phyloP scores from a whole-genome alignment of 1,139 yeast genomes.

The Pichia sp. region DNA sequence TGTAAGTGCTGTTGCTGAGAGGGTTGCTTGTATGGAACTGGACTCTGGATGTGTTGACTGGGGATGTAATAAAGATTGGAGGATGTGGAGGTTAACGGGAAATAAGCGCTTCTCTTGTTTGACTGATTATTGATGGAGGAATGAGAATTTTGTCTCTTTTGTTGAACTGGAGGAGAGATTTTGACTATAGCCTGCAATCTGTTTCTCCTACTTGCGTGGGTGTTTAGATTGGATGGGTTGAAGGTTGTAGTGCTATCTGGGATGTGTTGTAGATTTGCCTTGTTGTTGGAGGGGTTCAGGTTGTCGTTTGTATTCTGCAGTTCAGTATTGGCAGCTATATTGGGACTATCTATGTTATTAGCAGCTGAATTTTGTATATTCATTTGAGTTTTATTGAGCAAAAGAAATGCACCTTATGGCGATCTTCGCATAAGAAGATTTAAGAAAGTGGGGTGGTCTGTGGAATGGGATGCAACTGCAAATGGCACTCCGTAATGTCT shows the following conservation, averaged over 20 bases:
- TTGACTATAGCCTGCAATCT: constrained; percentile 19
- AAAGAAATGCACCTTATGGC: not conserved
- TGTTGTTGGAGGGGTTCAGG: not conserved
- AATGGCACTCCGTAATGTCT: too few relatives aligned
- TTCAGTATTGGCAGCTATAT: not conserved
- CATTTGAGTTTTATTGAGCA: constrained; percentile 3
- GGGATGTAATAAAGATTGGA: not conserved
- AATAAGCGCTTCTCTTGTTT: constrained; percentile 26
- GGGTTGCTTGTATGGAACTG: not conserved
- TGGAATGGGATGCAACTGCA: not conserved
- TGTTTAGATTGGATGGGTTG: not conserved
- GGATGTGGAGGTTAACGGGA: constrained; percentile 6
- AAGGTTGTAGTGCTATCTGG: not conserved
- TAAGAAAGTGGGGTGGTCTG: not conserved
- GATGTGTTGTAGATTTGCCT: not conserved
- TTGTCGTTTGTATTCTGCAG: not conserved
- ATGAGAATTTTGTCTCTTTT: constrained; percentile 32
- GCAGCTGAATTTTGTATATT: constrained; percentile 4
- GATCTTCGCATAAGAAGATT: not conserved
- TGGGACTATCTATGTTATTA: constrained; percentile 4
- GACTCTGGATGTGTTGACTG: constrained; percentile 3
- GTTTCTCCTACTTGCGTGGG: constrained; percentile 11
- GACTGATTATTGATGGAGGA: constrained; percentile 23
- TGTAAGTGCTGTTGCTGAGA: not conserved
- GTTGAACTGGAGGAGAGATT: constrained; percentile 23